A percentile compares a stretch with the other conserved stretches of the same genome.
phyloP scores from a whole-genome alignment of 1,284 basidiomycete genomes.

The Lentinula novae-zelandiae region DNA sequence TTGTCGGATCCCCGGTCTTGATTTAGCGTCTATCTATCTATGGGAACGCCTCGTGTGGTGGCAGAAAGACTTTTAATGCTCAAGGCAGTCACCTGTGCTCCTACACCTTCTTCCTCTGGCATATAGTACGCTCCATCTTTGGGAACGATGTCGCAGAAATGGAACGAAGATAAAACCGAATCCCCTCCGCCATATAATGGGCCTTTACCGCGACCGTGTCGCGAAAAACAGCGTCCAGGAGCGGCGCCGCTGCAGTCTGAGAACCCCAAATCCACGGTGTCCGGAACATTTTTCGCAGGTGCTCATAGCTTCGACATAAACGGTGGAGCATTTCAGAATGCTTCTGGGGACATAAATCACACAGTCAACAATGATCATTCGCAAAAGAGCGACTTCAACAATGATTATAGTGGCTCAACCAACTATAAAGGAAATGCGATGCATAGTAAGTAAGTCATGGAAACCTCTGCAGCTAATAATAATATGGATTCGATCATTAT shows the following conservation, averaged over 20 bases:
- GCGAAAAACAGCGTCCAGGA: not conserved
- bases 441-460: not conserved
- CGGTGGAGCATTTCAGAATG: not conserved
- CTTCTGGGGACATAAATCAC: not conserved
- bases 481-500: not conserved
- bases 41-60: no score
- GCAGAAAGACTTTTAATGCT: no score
- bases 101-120: no score
- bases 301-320: conserved; percentile 1
- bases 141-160: no score
- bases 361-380: conserved; percentile 4
- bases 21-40: no score
- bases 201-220: no score
- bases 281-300: not conserved
- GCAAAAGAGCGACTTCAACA: conserved; percentile 1
- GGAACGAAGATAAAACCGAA: no score
- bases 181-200: no score
- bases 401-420: not conserved
- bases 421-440: not conserved
- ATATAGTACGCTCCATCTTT: no score
- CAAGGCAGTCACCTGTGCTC: no score
- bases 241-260: not conserved
- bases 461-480: not conserved
- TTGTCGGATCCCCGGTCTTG: no score
- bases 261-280: not conserved